These are phyloP conservation scores for Cladosporium sp. DNA, from an alignment of 2,329 filamentous ascomycete genomes.

Conservation along the genomic window DNA sequence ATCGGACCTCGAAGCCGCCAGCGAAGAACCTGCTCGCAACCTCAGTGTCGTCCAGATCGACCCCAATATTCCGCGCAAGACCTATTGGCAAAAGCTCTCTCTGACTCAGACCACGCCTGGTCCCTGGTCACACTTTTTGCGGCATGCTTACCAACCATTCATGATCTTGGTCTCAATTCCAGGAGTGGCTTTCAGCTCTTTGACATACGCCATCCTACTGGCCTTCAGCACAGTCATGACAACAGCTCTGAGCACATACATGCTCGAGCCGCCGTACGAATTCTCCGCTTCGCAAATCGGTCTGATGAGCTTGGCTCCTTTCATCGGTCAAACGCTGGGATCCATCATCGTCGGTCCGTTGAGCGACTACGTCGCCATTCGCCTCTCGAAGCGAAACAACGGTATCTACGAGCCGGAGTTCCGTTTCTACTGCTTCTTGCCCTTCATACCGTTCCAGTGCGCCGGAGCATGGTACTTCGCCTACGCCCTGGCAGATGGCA, in stretches of 20 bases:
- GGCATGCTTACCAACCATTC: slow-evolving; percentile 43
- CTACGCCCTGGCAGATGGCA: slow-evolving; percentile 32
- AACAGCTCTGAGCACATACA: slow-evolving; percentile 40
- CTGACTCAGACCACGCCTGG: slow-evolving; percentile 38
- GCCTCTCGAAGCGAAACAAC: slow-evolving; percentile 36
- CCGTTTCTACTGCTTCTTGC: slow-evolving; percentile 40
- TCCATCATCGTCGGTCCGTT: slow-evolving; percentile 50
- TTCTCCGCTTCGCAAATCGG: slow-evolving; percentile 54
- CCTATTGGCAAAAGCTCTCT: slow-evolving; percentile 48
- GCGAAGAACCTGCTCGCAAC: slow-evolving; percentile 22
- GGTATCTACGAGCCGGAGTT: slow-evolving; percentile 42
- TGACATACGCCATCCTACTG: slow-evolving; percentile 43
- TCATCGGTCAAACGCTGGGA: slow-evolving; percentile 51
- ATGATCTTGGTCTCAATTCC: slow-evolving; percentile 43
- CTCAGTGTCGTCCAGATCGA: slow-evolving; percentile 34
- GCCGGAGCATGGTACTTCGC: slow-evolving; percentile 45
- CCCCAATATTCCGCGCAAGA: slow-evolving; percentile 42
- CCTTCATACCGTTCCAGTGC: slow-evolving; percentile 36
- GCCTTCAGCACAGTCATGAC: slow-evolving; percentile 44
- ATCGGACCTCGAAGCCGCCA: slow-evolving; percentile 22
- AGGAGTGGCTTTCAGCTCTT: slow-evolving; percentile 42
- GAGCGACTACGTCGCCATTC: slow-evolving; percentile 47
- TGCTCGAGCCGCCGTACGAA: slow-evolving; percentile 45
- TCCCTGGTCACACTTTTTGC: slow-evolving; percentile 35
- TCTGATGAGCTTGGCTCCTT: slow-evolving; percentile 54